Conservation (phyloP, 2,329 filamentous ascomycete species). For the Xylaria sp. region DNA sequence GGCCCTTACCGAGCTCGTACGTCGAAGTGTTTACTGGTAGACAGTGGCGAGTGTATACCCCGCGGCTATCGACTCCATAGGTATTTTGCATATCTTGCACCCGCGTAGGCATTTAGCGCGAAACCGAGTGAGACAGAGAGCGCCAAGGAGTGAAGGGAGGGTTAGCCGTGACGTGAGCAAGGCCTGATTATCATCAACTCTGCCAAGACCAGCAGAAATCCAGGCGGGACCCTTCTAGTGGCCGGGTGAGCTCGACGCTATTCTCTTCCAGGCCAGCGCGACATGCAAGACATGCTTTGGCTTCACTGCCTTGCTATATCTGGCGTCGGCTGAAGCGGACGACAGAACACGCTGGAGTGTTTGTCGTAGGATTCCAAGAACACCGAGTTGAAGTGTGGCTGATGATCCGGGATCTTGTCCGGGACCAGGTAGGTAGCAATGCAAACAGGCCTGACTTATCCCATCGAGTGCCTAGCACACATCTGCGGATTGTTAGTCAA, state of each 20-base stretch:
- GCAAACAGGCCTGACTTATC: neutral
- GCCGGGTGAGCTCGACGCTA: constrained; percentile 28
- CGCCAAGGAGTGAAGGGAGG: constrained; percentile 1
- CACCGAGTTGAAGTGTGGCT: neutral
- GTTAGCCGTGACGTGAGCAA: constrained; percentile 30
- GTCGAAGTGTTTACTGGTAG: neutral
- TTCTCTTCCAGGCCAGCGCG: constrained; percentile 27
- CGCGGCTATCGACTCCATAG: neutral
- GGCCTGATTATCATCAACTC: constrained; percentile 31
- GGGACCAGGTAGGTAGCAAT: neutral
- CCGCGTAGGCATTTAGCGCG: neutral
- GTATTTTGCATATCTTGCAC: neutral
- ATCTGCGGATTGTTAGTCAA: neutral
- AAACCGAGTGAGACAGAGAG: constrained; percentile 1
- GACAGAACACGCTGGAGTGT: constrained; percentile 13
- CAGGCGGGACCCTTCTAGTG: constrained; percentile 13
- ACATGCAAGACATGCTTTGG: constrained; percentile 36
- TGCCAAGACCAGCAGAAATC: constrained; percentile 27
- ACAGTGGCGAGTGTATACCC: neutral
- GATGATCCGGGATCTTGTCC: neutral
- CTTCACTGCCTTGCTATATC: constrained; percentile 33
- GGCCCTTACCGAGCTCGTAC: neutral
- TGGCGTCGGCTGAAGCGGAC: constrained; percentile 32
- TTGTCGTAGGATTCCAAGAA: constrained; percentile 18
- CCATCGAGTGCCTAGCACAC: neutral